Evolutionary conservation across 1,284 basidiomycete species (phyloP).

Genomic region (Peniophora sp.): DNA sequence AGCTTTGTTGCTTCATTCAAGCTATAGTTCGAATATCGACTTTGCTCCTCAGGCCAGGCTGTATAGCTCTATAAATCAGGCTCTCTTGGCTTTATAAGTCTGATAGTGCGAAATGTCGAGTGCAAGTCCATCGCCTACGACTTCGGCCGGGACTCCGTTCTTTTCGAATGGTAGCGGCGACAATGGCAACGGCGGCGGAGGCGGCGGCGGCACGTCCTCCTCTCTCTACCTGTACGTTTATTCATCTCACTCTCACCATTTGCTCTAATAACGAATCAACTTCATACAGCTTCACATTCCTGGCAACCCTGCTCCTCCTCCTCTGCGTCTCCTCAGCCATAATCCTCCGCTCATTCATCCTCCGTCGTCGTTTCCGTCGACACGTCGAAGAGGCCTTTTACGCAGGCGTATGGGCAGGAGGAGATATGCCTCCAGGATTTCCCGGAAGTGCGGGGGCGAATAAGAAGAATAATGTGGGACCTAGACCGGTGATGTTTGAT

Average conservation of each 20-base stretch:
- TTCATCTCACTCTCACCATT: not conserved
- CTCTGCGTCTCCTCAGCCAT: conserved; percentile 57
- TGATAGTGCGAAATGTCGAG: not conserved
- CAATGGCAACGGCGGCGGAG: not conserved
- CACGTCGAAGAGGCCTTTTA: conserved; percentile 42
- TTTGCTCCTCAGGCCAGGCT: too few species aligned
- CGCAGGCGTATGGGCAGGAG: conserved; percentile 28
- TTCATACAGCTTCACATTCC: conserved; percentile 52
- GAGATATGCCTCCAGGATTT: conserved; percentile 19
- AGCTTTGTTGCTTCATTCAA: too few species aligned
- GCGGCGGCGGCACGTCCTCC: conserved; percentile 8
- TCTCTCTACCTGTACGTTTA: conserved; percentile 18
- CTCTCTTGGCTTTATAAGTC: too few species aligned
- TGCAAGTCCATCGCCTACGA: not conserved
- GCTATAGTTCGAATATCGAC: too few species aligned
- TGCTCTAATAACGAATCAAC: not conserved
- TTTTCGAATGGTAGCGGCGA: not conserved
- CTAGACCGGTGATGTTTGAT: too few species aligned
- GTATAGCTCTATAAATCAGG: too few species aligned
- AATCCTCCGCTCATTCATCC: conserved; percentile 51
- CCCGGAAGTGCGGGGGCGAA: too few species aligned
- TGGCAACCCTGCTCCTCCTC: conserved; percentile 60
- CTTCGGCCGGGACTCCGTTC: not conserved
- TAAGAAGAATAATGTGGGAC: too few species aligned
- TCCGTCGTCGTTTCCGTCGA: conserved; percentile 50